Base-by-base conservation (phyloP, 805 yeast genomes). In the Suhomyces emberorum region DNA sequence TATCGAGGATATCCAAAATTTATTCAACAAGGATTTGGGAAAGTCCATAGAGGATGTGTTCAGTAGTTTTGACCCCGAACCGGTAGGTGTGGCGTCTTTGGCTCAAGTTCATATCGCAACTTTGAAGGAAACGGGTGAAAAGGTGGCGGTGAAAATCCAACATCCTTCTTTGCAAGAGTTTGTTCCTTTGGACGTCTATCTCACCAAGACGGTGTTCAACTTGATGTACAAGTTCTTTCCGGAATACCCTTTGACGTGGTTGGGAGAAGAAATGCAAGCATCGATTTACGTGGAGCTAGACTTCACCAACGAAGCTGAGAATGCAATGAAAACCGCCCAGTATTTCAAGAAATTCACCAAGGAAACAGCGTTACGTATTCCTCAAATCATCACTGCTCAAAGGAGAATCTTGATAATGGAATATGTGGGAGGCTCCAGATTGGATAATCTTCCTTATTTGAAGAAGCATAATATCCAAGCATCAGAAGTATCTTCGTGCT, bases 71-170 rank as follows among this genome's bases (percentile, higher is more conserved):
- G 75, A 82, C 41, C 71, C 75, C 0, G 59, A 55, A 7, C 98
- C 99, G 0, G 80, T 93, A 28, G 99, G 98, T 1, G 95, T 87
- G 4, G 98, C 98, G 0, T 87, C 96, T 1, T 69, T 93, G 46
- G 98, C 98, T 0, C 99, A 93, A 54, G 99, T 93, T 4, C 98
- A 93, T 61, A 63, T 69, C 16, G 99, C 95, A 0, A 72, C 59
- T 2, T 55, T 89, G 36, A 72, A 65, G 38, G 62, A 55, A 3
- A 72, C 70, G 1, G 86, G 84, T 2, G 73, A 80, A 41, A 76
- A 71, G 50, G 98, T 91, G 3, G 98, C 98, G 1, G 95, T 93
- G 15, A 93, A 93, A 54, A 75, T 91, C 28, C 98, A 93, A 59
- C 98, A 89, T 57, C 98, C 98, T 0, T 74, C 87, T 2, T 65